phyloP scores from a whole-genome alignment of 106 monocot species.

The Triglochin maritima region DNA sequence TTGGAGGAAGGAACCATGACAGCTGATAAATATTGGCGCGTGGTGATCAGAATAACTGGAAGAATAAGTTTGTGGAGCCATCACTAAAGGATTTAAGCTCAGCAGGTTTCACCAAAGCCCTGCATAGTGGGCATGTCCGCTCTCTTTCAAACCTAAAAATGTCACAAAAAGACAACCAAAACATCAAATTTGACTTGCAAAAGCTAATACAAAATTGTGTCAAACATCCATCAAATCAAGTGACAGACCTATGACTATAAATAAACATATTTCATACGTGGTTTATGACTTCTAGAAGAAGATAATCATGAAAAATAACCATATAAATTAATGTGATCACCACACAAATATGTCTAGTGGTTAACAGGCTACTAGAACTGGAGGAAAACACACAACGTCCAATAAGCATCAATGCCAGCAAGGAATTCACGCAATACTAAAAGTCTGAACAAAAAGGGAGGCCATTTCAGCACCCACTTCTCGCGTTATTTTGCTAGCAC shows the following conservation, averaged over 20 bases:
- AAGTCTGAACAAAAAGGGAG: too few relatives aligned
- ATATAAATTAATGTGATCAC: too few relatives aligned
- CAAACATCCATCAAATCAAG: neutral
- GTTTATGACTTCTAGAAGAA: too few relatives aligned
- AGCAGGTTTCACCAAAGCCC: constrained; percentile 84
- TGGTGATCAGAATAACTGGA: constrained; percentile 61
- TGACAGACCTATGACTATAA: too few relatives aligned
- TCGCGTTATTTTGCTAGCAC: too few relatives aligned
- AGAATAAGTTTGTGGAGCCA: constrained; percentile 86
- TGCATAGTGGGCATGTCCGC: constrained; percentile 83
- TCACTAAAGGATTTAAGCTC: constrained; percentile 76
- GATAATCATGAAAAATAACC: too few relatives aligned
- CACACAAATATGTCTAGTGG: too few relatives aligned
- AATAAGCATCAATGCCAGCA: neutral
- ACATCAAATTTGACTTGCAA: too few relatives aligned
- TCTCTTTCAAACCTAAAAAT: constrained; percentile 85
- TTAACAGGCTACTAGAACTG: neutral
- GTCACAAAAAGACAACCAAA: neutral
- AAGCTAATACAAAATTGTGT: neutral
- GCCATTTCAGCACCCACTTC: too few relatives aligned
- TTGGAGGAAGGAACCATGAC: neutral
- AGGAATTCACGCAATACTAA: neutral
- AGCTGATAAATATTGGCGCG: neutral
- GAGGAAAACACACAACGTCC: neutral
- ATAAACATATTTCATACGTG: too few relatives aligned